Conservation (phyloP, 345 rosid species). For the Aquilaria yunnanensis region DNA sequence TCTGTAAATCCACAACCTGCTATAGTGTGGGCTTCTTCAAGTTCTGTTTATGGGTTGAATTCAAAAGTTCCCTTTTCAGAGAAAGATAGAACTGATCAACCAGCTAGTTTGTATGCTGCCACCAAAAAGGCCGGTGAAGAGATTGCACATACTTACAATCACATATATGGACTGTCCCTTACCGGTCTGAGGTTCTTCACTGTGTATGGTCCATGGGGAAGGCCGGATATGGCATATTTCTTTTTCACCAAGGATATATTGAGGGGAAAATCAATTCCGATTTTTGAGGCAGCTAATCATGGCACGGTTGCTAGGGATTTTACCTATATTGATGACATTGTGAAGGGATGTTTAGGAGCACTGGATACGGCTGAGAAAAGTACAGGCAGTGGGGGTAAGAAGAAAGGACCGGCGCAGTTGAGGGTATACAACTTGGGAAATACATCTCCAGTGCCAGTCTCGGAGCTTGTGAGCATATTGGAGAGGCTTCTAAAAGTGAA, state of each 20-base stretch:
- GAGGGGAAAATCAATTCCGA: slow-evolving; percentile 57
- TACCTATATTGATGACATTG: slow-evolving; percentile 91
- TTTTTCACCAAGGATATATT: slow-evolving; percentile 77
- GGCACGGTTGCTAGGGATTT: slow-evolving; percentile 88
- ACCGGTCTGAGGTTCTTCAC: slow-evolving; percentile 87
- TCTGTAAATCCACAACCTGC: slow-evolving; percentile 74
- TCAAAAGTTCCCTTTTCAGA: slow-evolving; percentile 88
- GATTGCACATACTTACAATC: slow-evolving; percentile 92
- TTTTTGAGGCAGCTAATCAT: slow-evolving; percentile 64
- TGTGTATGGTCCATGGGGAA: slow-evolving; percentile 93
- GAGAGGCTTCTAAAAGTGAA: slow-evolving; percentile 80
- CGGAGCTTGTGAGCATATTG: slow-evolving; percentile 69
- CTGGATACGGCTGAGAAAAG: slow-evolving; percentile 92
- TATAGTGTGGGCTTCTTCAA: slow-evolving; percentile 87
- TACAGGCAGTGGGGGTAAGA: slow-evolving; percentile 90
- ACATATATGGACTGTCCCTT: slow-evolving; percentile 76
- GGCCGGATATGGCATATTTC: slow-evolving; percentile 96
- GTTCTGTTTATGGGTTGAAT: slow-evolving; percentile 87
- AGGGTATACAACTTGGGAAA: slow-evolving; percentile 92
- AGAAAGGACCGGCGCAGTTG: slow-evolving; percentile 77
- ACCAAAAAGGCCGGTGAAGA: slow-evolving; percentile 93
- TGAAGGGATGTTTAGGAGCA: slow-evolving; percentile 79
- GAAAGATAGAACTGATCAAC: slow-evolving; percentile 86
- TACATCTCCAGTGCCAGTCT: slow-evolving; percentile 88
- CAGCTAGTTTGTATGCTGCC: slow-evolving; percentile 91